Conservation (phyloP, 176 grass and related monocot species). For the Oryza meridionalis region DNA sequence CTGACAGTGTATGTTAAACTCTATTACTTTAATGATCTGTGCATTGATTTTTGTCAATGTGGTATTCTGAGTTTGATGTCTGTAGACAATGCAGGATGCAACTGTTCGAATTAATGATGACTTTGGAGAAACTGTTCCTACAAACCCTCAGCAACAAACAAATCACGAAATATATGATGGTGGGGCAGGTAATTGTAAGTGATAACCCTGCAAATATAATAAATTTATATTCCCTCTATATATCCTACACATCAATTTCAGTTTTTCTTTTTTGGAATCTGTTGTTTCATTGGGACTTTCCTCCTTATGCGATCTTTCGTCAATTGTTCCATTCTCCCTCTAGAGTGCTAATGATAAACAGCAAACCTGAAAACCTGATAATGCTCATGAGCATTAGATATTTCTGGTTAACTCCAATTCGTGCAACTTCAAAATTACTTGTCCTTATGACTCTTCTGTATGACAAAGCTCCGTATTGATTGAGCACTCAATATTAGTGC, state of each 20-base stretch:
- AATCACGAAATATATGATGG: constrained; percentile 52
- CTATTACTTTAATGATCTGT: constrained; percentile 9
- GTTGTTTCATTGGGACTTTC: constrained; percentile 25
- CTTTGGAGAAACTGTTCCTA: constrained; percentile 68
- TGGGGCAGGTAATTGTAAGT: constrained; percentile 45
- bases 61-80: constrained; percentile 40
- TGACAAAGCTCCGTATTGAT: not conserved
- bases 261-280: not conserved
- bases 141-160: constrained; percentile 49
- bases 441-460: constrained; percentile 20
- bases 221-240: not conserved
- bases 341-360: constrained; percentile 36
- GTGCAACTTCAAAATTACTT: not conserved
- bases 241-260: constrained; percentile 3
- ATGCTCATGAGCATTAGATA: not conserved
- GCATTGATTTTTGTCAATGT: constrained; percentile 40
- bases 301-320: not conserved
- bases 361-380: not conserved
- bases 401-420: no score
- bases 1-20: constrained; percentile 62
- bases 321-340: constrained; percentile 19
- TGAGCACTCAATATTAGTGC: not conserved
- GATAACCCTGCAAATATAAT: constrained; percentile 19
- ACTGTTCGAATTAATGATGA: constrained; percentile 64
- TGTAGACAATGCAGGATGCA: constrained; percentile 53